Percentiles rank a stretch among this genome's conserved stretches.
Evolutionary conservation across 768 basidiomycete species (phyloP).

Genomic region (Lepiota brunneoincarnata): DNA sequence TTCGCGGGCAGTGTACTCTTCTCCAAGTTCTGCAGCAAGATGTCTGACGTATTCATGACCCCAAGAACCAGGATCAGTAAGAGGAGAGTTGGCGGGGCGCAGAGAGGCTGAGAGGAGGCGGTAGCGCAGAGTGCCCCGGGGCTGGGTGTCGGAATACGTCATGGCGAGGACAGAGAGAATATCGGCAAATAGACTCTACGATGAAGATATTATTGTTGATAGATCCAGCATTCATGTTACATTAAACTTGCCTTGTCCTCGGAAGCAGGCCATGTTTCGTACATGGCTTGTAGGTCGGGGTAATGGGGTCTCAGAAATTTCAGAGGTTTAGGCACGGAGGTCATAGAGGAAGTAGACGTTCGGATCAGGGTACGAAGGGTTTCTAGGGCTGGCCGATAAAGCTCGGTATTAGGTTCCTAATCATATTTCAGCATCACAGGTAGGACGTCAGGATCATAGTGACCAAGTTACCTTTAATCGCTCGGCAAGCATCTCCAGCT

Average conservation of each 20-base stretch:
- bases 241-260: slow-evolving; percentile 61
- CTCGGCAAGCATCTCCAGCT: slow-evolving; percentile 96
- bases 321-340: slow-evolving; percentile 96
- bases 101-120: slow-evolving; percentile 79
- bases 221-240: background rate
- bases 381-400: slow-evolving; percentile 91
- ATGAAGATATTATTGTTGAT: slow-evolving; percentile 14
- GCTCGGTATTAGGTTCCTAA: slow-evolving; percentile 83
- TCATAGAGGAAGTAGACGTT: slow-evolving; percentile 98
- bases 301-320: slow-evolving; percentile 98
- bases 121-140: slow-evolving; percentile 92
- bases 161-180: slow-evolving; percentile 98
- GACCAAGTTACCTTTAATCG: slow-evolving; percentile 69
- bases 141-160: slow-evolving; percentile 98
- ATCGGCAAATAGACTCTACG: slow-evolving; percentile 89
- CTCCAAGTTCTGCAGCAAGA: slow-evolving; percentile 92
- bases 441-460: slow-evolving; percentile 13
- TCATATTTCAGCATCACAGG: slow-evolving; percentile 10
- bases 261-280: slow-evolving; percentile 77
- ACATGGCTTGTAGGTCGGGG: slow-evolving; percentile 78
- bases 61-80: slow-evolving; percentile 93
- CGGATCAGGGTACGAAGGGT: slow-evolving; percentile 90
- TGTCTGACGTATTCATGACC: slow-evolving; percentile 99
- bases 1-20: slow-evolving; percentile 80
- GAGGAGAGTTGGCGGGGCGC: slow-evolving; percentile 59